Evolutionary conservation across 1,284 basidiomycete genomes (phyloP).

Genomic region (Rhizoctonia solani): DNA sequence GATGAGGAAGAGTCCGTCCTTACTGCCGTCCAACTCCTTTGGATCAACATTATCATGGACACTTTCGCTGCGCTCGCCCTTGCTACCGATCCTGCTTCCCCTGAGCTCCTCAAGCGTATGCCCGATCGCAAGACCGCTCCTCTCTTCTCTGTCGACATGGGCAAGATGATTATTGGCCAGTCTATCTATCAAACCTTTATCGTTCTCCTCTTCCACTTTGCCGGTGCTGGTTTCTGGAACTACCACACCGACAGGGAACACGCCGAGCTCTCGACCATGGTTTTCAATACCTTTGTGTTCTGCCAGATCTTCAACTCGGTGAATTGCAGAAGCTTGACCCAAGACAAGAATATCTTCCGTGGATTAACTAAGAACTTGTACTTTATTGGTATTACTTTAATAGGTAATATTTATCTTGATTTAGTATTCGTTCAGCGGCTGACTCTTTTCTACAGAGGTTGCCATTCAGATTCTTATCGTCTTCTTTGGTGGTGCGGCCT

Average conservation of each 20-base stretch:
- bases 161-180: constrained; percentile 93
- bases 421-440: not conserved
- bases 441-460: constrained; percentile 61
- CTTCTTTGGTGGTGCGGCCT: constrained; percentile 88
- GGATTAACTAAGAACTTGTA: constrained; percentile 81
- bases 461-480: constrained; percentile 87
- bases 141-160: constrained; percentile 88
- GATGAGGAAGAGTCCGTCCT: constrained; percentile 79
- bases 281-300: constrained; percentile 98
- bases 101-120: constrained; percentile 80
- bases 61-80: constrained; percentile 97
- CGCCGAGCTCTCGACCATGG: constrained; percentile 77
- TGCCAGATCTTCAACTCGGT: constrained; percentile 95
- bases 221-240: constrained; percentile 73
- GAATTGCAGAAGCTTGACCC: constrained; percentile 87
- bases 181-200: constrained; percentile 85
- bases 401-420: constrained; percentile 59
- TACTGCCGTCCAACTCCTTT: constrained; percentile 93
- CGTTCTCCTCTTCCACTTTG: constrained; percentile 89
- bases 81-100: constrained; percentile 92
- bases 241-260: constrained; percentile 53
- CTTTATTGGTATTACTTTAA: constrained; percentile 83
- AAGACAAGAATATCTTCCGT: constrained; percentile 86
- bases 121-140: constrained; percentile 89
- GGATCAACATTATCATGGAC: constrained; percentile 98